Base-by-base conservation (phyloP, 1,139 yeast species). In the Ogataea hybrid region DNA sequence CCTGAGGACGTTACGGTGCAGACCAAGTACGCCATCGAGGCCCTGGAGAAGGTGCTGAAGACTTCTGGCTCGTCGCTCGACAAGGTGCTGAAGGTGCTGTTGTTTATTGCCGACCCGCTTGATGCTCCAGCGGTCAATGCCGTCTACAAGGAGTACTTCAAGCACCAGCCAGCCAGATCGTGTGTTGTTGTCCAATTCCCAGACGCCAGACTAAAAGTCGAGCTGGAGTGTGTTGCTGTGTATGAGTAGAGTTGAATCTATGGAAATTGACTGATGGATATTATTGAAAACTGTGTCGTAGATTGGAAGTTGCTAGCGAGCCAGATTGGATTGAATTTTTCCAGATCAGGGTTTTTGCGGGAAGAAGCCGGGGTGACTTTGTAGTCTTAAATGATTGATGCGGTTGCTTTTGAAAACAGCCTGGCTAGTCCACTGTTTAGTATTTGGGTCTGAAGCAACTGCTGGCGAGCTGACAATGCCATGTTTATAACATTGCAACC, bases 101-200 rank as follows among this genome's bases (percentile, higher is more conserved):
- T 76, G 52, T 76, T 76, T 59, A 68, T 78, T 41, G 64, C 70
- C 31, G 70, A 75, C 53, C 68, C 70, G 38, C 64, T 63, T 33
- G 71, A 75, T 56, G 68, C 73, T 28, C 59, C 69, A 16, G 63
- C 58, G 25, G 68, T 78, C 55, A 77, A 76, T 58, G 60, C 65
- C 42, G 68, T 77, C 30, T 77, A 77, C 57, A 69, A 65, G 17
- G 63, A 68, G 50, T 64, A 70, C 56, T 73, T 77, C 57, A 62
- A 67, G 3, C 67, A 68, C 40, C 68, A 68, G 54, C 84, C 84
- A n/a, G 75, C 78, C 22, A 67, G 84, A 61, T 70, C 77, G 39
- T 76, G 81, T 56, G 71, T 77, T 22, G 67, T 75, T 32, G 74
- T 69, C 18, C 61, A 57, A 6, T 73, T 73, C 61, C 77, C 77